These are phyloP conservation scores for Psidium friedrichsthalianum DNA, from an alignment of 345 rosid species.

Conservation along the genomic window DNA sequence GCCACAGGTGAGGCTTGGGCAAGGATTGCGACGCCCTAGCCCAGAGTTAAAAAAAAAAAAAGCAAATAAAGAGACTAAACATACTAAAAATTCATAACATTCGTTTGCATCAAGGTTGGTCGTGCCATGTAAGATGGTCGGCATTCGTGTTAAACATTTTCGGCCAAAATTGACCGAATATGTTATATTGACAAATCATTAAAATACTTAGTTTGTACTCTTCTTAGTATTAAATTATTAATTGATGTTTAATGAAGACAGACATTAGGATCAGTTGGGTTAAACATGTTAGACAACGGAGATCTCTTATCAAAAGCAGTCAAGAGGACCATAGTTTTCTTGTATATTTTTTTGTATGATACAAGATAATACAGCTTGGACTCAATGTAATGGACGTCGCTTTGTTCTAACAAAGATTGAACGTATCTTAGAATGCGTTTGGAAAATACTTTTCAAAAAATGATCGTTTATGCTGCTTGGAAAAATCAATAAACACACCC, in stretches of 20 bases:
- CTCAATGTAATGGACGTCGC: background rate
- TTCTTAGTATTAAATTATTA: too few species aligned
- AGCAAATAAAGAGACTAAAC: too few species aligned
- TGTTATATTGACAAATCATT: too few species aligned
- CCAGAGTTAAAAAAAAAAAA: too few species aligned
- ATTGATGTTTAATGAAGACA: background rate
- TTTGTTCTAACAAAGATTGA: background rate
- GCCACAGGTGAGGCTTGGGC: too few species aligned
- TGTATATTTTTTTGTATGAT: background rate
- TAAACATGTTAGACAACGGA: background rate
- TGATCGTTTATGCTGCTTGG: too few species aligned
- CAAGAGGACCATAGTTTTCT: background rate
- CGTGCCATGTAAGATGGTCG: rapidly evolving
- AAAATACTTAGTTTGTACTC: too few species aligned
- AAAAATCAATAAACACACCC: background rate
- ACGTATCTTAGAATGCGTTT: background rate
- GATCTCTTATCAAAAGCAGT: background rate
- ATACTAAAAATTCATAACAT: too few species aligned
- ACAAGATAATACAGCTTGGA: background rate
- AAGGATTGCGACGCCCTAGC: too few species aligned
- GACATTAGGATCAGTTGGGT: background rate
- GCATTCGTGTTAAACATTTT: rapidly evolving
- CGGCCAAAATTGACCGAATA: too few species aligned
- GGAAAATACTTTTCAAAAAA: too few species aligned
- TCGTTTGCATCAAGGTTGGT: too few species aligned